Conservation (phyloP, 2,329 filamentous ascomycete genomes). For the Septoria petroselini region DNA sequence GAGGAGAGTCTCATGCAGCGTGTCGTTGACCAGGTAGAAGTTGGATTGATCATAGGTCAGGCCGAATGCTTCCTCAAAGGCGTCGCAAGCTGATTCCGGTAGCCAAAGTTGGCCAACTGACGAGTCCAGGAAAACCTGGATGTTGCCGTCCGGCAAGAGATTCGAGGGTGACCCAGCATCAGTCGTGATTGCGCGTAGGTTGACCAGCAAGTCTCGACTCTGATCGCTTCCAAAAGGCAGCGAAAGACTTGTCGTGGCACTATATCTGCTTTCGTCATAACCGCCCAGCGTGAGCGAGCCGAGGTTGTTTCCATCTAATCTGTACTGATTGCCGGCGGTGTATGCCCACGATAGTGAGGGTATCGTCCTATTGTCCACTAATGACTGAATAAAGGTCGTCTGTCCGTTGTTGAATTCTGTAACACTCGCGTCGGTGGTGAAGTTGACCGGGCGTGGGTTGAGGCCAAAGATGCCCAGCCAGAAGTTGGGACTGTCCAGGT, state of each 20-base stretch:
- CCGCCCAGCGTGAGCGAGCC: conserved; percentile 42
- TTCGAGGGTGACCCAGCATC: conserved; percentile 26
- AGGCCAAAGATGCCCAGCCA: conserved; percentile 39
- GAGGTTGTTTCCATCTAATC: conserved; percentile 35
- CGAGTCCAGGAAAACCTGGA: conserved; percentile 58
- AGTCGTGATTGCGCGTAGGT: conserved; percentile 33
- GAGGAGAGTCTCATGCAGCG: conserved; percentile 31
- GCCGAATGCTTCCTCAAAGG: conserved; percentile 40
- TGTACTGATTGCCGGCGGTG: conserved; percentile 41
- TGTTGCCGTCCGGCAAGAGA: conserved; percentile 32
- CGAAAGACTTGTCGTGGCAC: conserved; percentile 35
- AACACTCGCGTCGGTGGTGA: conserved; percentile 28
- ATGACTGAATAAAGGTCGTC: conserved; percentile 36
- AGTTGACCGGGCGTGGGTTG: conserved; percentile 39
- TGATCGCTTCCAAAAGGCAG: conserved; percentile 35
- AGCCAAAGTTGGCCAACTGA: conserved; percentile 64
- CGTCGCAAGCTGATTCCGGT: conserved; percentile 45
- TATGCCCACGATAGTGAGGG: conserved; percentile 40
- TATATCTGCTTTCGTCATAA: conserved; percentile 41
- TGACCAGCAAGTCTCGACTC: conserved; percentile 37
- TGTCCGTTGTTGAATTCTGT: conserved; percentile 34
- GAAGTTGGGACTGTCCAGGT: conserved; percentile 30
- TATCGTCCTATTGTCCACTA: conserved; percentile 36
- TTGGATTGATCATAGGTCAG: conserved; percentile 35
- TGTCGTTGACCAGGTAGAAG: conserved; percentile 39